Evolutionary conservation across 345 rosid genomes (phyloP), one percentile per base, ranked within the genome.

Genomic region (Limnanthes douglasii): DNA sequence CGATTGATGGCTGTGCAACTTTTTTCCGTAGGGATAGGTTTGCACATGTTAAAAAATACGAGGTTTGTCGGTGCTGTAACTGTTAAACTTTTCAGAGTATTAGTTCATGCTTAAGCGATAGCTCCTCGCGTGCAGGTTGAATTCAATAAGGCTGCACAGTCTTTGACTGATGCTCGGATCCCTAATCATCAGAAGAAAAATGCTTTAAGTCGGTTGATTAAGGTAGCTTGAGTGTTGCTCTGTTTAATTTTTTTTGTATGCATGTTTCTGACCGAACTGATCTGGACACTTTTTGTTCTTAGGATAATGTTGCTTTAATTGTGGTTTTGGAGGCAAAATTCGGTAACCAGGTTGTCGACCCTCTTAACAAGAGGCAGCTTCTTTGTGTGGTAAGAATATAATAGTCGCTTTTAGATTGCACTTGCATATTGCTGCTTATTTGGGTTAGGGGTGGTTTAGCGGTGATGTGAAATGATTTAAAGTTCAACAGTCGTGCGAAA

Each of bases 111-210:
- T 61, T 43, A 54, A 34, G 19, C 33, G 7, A 28, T 18, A 4
- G 20, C 6, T 37, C 34, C 18, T 31, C 29, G 26, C 41, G 8
- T 56, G 54, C 62, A 90, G 98, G 98, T 90, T 69, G 98, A 90
- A 46, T 90, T 90, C 60, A 90, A 84, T 47, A 90, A 80, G 58
- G 98, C 98, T 61, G 94, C 98, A 15, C 98, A 90, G 56, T 90
- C 98, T 39, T 61, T 90, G 71, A 84, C 96, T 3, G 98, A 84
- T 40, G 95, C 83, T 33, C 60, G 74, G 22, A 72, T 84, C 41
- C 96, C 86, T 54, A 54, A 61, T 53, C 45, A 75, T 15, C 96
- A 90, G 64, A 80, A 78, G 68, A 90, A 75, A 66, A 42, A 59
- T 72, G 94, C 98, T 66, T 64, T 90, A 37, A 70, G 53, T 56